Evolutionary conservation across 331 rosid genomes (phyloP).

Genomic region (Rosa hybrid): DNA sequence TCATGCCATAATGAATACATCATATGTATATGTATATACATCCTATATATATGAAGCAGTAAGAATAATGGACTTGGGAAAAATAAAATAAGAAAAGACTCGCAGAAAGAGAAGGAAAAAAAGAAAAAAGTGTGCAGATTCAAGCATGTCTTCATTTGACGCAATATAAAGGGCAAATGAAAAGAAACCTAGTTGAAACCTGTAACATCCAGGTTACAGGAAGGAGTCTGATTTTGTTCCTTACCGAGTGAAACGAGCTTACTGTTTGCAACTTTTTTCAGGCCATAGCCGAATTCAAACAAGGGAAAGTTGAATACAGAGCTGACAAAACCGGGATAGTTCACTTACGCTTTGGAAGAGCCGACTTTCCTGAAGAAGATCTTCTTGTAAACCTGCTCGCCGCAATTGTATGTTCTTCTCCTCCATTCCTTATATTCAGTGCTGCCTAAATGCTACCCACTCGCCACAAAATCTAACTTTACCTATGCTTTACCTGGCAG

Average conservation of each 20-base stretch:
- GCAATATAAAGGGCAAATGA: not conserved
- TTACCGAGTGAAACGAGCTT: not conserved
- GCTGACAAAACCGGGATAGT: constrained; percentile 98
- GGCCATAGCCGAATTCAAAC: constrained; percentile 98
- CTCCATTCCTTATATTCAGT: not conserved
- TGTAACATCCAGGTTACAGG: not conserved
- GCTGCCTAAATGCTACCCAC: not conserved
- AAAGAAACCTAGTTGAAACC: not conserved
- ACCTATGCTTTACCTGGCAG: constrained; percentile 37
- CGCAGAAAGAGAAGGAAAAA: not conserved
- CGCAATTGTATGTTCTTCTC: constrained; percentile 64
- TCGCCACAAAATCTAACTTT: not conserved
- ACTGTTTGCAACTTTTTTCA: constrained; percentile 24
- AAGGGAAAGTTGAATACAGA: constrained; percentile 84
- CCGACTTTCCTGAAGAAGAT: constrained; percentile 81
- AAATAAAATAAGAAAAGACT: not conserved
- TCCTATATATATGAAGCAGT: not conserved
- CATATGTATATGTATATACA: not conserved
- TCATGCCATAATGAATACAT: not conserved
- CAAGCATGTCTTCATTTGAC: not conserved
- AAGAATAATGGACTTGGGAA: not conserved
- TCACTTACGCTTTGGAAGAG: constrained; percentile 84
- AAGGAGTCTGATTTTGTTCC: not conserved
- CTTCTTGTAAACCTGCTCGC: constrained; percentile 76
- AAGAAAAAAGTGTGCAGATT: not conserved